Conservation (phyloP, 768 basidiomycete species). For the Lentinula aciculospora region DNA sequence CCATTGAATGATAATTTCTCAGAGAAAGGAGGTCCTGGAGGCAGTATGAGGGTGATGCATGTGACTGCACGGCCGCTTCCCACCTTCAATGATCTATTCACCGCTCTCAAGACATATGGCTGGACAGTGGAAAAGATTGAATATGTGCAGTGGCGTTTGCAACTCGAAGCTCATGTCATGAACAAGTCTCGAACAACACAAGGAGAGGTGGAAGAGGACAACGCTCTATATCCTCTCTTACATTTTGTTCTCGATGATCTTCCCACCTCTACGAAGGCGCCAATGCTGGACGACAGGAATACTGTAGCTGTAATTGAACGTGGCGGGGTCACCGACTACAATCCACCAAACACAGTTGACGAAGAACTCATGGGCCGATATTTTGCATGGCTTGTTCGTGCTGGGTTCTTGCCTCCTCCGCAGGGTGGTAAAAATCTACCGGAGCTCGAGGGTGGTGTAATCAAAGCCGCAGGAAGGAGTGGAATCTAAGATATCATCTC, state of each 20-base stretch:
- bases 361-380: constrained; percentile 79
- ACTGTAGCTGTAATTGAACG: constrained; percentile 46
- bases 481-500: neutral
- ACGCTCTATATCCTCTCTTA: constrained; percentile 93
- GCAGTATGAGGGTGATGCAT: constrained; percentile 55
- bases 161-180: constrained; percentile 93
- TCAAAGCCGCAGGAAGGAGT: constrained; percentile 13
- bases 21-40: constrained; percentile 20
- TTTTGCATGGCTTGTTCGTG: constrained; percentile 86
- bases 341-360: constrained; percentile 56
- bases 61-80: constrained; percentile 82
- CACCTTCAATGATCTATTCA: constrained; percentile 85
- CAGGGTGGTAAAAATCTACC: constrained; percentile 12
- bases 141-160: constrained; percentile 87
- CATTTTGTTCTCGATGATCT: constrained; percentile 98
- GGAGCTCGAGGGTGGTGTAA: constrained; percentile 8
- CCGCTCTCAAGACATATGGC: constrained; percentile 70
- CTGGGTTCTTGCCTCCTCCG: constrained; percentile 71
- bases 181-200: constrained; percentile 36
- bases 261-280: constrained; percentile 92
- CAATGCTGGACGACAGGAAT: constrained; percentile 84
- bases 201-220: constrained; percentile 59
- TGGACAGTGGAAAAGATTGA: constrained; percentile 76
- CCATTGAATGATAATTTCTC: constrained; percentile 25
- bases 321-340: constrained; percentile 32